Percentiles rank a stretch among this genome's conserved stretches.
phyloP scores from a whole-genome alignment of 169 alveolate species.

The Eimeria maxima region DNA sequence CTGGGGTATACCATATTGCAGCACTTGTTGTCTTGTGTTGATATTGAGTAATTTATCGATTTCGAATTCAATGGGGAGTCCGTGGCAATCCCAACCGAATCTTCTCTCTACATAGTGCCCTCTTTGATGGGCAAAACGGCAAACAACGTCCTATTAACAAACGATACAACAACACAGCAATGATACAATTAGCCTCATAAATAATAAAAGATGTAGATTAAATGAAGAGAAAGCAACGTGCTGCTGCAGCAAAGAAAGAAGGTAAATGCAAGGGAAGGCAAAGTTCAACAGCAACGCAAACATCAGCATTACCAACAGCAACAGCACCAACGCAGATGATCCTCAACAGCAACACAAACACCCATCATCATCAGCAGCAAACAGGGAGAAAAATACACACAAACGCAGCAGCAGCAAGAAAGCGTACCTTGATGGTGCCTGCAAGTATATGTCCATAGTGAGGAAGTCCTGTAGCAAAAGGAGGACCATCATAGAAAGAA shows the following conservation, averaged over 20 bases:
- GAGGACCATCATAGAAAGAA: slow-evolving; percentile 99
- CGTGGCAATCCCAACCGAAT: slow-evolving; percentile 99
- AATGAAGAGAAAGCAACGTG: too few species aligned
- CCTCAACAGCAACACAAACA: too few species aligned
- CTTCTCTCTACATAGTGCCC: slow-evolving; percentile 98
- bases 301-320: not conserved
- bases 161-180: too few species aligned
- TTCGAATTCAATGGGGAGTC: slow-evolving; percentile 99
- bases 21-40: slow-evolving; percentile 94
- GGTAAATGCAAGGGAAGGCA: too few species aligned
- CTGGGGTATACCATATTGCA: slow-evolving; percentile 88
- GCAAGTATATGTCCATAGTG: slow-evolving; percentile 99
- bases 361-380: too few species aligned
- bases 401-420: too few species aligned
- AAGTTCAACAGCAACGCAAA: not conserved
- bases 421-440: slow-evolving; percentile 98
- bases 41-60: slow-evolving; percentile 97
- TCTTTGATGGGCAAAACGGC: slow-evolving; percentile 98
- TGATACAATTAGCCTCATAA: too few species aligned
- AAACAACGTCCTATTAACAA: slow-evolving; percentile 96
- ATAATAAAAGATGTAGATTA: too few species aligned
- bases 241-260: too few species aligned
- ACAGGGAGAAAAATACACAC: too few species aligned
- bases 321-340: too few species aligned
- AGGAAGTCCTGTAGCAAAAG: slow-evolving; percentile 99